phyloP scores from a whole-genome alignment of 192 early-diverging fungal genomes.

The Backusella mclennaniae region DNA sequence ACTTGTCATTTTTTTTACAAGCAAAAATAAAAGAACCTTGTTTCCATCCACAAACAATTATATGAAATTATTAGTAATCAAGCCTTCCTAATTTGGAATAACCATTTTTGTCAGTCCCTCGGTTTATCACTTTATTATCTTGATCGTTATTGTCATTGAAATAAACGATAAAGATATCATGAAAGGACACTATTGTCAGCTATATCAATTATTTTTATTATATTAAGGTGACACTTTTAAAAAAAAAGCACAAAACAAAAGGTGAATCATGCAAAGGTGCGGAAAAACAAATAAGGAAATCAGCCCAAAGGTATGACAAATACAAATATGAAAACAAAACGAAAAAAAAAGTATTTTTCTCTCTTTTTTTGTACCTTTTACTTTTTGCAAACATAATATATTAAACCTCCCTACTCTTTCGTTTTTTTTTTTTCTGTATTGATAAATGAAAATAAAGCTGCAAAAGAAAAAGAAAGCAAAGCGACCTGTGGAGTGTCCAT shows the following conservation, averaged over 20 bases:
- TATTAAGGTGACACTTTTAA: not conserved
- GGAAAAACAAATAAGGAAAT: not conserved
- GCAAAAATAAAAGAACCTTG: not conserved
- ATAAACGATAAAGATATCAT: not conserved
- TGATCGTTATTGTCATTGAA: not conserved
- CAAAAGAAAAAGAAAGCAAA: not conserved
- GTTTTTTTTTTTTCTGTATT: not conserved
- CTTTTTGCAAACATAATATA: not conserved
- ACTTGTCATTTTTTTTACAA: not conserved
- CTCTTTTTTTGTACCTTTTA: not conserved
- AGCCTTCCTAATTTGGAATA: not conserved
- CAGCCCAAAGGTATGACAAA: constrained; percentile 1
- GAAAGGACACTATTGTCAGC: not conserved
- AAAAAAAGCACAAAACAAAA: not conserved
- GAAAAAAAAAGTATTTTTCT: not conserved
- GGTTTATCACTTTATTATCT: not conserved
- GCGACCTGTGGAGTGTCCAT: not conserved
- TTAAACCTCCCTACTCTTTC: not conserved
- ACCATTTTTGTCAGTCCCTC: not conserved
- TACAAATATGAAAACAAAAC: not conserved
- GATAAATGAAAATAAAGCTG: not conserved
- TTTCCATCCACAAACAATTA: not conserved
- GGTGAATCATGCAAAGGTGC: constrained; percentile 11
- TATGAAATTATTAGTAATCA: not conserved
- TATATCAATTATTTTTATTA: not conserved